Conservation (phyloP, 2,329 filamentous ascomycete species). For the Pestalotiopsis sp. region DNA sequence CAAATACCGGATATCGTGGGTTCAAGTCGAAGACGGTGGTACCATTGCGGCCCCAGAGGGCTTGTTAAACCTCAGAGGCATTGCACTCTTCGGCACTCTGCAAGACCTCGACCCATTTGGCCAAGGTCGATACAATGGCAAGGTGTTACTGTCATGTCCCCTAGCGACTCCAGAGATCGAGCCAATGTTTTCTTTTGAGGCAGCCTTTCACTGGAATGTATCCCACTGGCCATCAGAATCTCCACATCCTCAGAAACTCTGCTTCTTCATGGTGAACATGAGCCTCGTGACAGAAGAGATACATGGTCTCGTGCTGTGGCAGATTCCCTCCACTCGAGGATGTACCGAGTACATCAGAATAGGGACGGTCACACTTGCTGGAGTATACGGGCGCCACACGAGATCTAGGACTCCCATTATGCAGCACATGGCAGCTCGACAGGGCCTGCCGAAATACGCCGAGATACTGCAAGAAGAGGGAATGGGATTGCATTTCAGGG, state of each 20-base stretch:
- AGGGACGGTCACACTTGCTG: background rate
- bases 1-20: background rate
- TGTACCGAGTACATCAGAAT: background rate
- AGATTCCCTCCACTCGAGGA: background rate
- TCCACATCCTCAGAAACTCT: background rate
- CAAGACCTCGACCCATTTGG: background rate
- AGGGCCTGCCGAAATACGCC: background rate
- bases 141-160: background rate
- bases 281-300: background rate
- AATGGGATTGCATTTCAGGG: background rate
- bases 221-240: background rate
- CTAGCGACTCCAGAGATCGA: background rate
- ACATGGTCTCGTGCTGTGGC: background rate
- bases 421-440: background rate
- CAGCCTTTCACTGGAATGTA: background rate
- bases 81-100: background rate
- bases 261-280: background rate
- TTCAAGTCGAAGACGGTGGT: background rate
- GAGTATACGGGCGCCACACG: background rate
- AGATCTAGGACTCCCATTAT: background rate
- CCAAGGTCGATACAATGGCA: background rate
- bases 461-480: background rate
- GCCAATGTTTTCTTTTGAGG: background rate
- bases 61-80: background rate
- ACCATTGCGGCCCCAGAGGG: background rate